Conservation (phyloP, 441 rosid genomes). For the Viola pubescens region DNA sequence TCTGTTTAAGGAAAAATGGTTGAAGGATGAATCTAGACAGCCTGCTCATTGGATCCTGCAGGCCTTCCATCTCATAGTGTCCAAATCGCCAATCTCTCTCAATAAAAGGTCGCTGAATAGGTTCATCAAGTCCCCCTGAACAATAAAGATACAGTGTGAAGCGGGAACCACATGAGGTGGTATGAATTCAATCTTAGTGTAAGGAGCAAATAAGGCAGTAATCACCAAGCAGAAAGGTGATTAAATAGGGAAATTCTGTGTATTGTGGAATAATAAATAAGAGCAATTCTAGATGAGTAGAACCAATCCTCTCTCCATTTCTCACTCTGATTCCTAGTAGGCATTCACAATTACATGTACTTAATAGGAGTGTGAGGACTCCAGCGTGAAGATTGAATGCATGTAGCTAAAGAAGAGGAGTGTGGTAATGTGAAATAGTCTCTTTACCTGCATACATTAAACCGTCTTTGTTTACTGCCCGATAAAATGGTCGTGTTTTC, state of each 20-base stretch:
- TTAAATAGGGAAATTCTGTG: no score
- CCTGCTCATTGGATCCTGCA: constrained; percentile 81
- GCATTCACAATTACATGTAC: no score
- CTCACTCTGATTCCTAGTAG: no score
- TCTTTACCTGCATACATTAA: constrained; percentile 87
- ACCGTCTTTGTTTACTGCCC: constrained; percentile 57
- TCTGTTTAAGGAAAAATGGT: constrained; percentile 37
- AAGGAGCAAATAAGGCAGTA: no score
- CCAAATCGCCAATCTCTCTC: constrained; percentile 94
- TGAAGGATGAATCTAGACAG: constrained; percentile 41
- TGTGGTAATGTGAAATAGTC: constrained; percentile 4
- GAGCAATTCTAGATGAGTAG: no score
- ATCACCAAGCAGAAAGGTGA: no score
- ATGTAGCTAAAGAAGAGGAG: not conserved
- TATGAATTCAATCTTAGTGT: no score
- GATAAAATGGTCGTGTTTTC: constrained; percentile 64
- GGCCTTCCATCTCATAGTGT: constrained; percentile 91
- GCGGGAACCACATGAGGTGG: no score
- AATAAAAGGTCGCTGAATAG: constrained; percentile 45
- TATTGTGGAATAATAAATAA: no score
- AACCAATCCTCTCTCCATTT: no score
- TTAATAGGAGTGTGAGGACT: not conserved
- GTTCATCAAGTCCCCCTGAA: constrained; percentile 87
- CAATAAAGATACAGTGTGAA: constrained; percentile 1
- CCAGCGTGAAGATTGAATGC: not conserved